Conservation (phyloP, 805 yeast species). For the Starmerella etchellsii region DNA sequence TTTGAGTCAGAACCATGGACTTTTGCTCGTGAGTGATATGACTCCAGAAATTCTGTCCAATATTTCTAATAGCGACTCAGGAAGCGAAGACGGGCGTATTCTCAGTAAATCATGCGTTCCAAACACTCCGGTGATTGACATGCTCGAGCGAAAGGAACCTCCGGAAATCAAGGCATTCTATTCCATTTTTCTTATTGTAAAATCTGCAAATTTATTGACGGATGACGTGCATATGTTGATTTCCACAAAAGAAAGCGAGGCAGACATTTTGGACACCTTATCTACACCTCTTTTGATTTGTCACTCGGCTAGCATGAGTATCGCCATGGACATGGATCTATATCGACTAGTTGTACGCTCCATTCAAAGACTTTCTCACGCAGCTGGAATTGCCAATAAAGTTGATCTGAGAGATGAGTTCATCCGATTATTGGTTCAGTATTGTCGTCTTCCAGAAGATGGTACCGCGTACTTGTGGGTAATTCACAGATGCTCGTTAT, state of each 20-base stretch:
- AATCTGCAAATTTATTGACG: conserved; percentile 40
- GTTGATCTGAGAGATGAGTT: conserved; percentile 46
- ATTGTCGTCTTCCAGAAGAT: conserved; percentile 15
- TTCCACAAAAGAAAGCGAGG: conserved; percentile 24
- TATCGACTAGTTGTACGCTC: conserved; percentile 59
- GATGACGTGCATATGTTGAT: conserved; percentile 46
- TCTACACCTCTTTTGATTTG: conserved; percentile 30
- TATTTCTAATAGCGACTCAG: background rate
- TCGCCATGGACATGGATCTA: conserved; percentile 55
- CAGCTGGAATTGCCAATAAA: conserved; percentile 62
- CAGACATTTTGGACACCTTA: conserved; percentile 7
- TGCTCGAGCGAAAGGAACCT: conserved; percentile 68
- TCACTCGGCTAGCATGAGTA: conserved; percentile 43
- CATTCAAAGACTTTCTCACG: conserved; percentile 68
- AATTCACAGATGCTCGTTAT: conserved; percentile 55
- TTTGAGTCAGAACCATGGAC: conserved; percentile 6
- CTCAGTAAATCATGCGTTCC: conserved; percentile 4
- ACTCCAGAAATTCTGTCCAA: background rate
- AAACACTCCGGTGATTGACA: conserved; percentile 37
- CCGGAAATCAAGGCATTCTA: conserved; percentile 58
- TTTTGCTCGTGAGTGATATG: conserved; percentile 12
- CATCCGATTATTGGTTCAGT: conserved; percentile 23
- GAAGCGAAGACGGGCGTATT: background rate
- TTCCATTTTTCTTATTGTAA: conserved; percentile 42
- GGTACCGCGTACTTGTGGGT: conserved; percentile 21